Evolutionary conservation across 495 filamentous ascomycete genomes (phyloP).

Genomic region (Pseudevernia furfuracea): DNA sequence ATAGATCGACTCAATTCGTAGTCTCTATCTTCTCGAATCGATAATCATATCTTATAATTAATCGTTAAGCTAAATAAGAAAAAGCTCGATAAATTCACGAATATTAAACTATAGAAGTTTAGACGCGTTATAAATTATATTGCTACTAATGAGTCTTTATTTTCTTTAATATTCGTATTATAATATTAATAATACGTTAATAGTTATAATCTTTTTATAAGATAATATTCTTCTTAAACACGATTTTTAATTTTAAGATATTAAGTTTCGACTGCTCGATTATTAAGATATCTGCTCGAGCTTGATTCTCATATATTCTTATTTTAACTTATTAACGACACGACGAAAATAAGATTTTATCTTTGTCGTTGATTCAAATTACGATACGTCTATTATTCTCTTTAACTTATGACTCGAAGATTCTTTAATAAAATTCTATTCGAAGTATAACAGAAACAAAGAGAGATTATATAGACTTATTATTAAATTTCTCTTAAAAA

Average conservation of each 20-base stretch:
- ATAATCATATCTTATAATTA: constrained; percentile 47
- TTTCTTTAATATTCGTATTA: background rate
- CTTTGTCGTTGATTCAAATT: constrained; percentile 62
- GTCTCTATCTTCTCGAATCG: constrained; percentile 51
- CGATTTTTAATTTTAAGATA: constrained; percentile 47
- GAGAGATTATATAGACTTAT: constrained; percentile 56
- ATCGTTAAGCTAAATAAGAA: constrained; percentile 40
- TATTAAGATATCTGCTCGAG: constrained; percentile 75
- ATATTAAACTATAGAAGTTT: constrained; percentile 47
- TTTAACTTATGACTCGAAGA: constrained; percentile 65
- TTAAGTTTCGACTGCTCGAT: constrained; percentile 56
- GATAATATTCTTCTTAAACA: constrained; percentile 52
- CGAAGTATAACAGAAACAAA: constrained; percentile 49
- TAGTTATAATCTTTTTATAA: constrained; percentile 63
- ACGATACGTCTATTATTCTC: constrained; percentile 62
- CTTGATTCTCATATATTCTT: constrained; percentile 61
- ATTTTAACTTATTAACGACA: constrained; percentile 58
- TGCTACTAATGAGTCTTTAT: constrained; percentile 41
- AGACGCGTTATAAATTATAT: constrained; percentile 59
- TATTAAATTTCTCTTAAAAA: no score
- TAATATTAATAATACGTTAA: background rate
- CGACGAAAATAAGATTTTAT: constrained; percentile 53
- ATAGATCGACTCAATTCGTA: constrained; percentile 56
- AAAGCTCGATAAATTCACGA: constrained; percentile 33
- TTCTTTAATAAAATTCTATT: constrained; percentile 59